A percentile compares a stretch with the other conserved stretches of the same genome.
phyloP scores from a whole-genome alignment of 2,329 filamentous ascomycete species.

The Capronia coronata region DNA sequence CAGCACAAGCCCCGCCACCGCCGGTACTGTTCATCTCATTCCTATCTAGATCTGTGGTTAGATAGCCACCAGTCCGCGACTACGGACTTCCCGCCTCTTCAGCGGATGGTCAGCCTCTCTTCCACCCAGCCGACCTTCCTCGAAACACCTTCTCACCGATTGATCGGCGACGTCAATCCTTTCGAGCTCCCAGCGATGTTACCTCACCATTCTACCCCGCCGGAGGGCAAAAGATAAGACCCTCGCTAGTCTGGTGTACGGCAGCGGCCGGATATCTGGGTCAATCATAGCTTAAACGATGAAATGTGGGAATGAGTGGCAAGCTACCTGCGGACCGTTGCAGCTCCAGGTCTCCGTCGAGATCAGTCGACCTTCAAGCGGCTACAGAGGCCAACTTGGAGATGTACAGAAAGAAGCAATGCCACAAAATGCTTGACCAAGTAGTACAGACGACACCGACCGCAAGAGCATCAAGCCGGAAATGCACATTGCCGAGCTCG shows the following conservation, averaged over 20 bases:
- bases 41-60: neutral
- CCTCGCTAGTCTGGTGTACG: neutral
- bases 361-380: neutral
- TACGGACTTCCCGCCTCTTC: too few species aligned
- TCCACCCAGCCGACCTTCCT: too few species aligned
- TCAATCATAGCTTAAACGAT: neutral
- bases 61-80: too few species aligned
- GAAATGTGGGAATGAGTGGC: neutral
- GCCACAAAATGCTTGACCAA: constrained; percentile 8
- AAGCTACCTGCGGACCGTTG: neutral
- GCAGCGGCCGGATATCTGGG: neutral
- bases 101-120: too few species aligned
- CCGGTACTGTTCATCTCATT: neutral
- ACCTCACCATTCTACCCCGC: too few species aligned
- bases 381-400: neutral
- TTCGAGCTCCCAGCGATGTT: neutral
- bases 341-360: neutral
- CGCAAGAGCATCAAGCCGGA: neutral
- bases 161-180: neutral
- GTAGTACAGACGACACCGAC: neutral
- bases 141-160: neutral
- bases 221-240: neutral
- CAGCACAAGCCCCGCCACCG: neutral
- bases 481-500: too few species aligned
- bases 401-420: constrained; percentile 7